Evolutionary conservation across 805 yeast genomes (phyloP), one percentile per base, ranked within the genome.

Genomic region (Kodamaea fukazawae): DNA sequence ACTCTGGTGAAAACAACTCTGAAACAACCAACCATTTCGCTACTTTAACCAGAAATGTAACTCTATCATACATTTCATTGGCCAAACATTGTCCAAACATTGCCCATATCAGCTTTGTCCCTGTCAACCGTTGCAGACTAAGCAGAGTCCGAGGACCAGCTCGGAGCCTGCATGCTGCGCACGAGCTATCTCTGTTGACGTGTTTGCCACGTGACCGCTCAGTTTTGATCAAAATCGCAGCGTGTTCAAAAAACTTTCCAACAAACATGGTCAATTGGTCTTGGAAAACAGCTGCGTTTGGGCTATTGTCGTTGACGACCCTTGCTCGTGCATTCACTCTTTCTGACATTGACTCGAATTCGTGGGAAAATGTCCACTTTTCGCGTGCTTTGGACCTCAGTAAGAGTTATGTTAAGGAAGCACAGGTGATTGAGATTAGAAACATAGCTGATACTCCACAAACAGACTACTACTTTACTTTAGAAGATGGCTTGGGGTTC

Each of bases 381-480:
- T 57, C 64, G 10, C 78, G 86, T 48, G 58, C 71, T 7, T 53
- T 87, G 27, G 96, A 88, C 52, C 71, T 89, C 36, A 55, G 75
- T 22, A 78, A 76, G 47, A 65, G 89, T 2, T 89, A 83, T 57
- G 73, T 79, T 30, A 78, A 76, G 48, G 95, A 84, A 55, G 67
- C 74, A 17, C 63, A 71, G 43, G 60, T 73, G n/a, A 54, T 88
- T 30, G 73, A 67, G 35, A 70, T 79, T 29, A 74, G 62, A 50
- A 91, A 90, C 65, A 61, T 73, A 27, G 88, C 71, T 16, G 41
- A 61, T 3, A 62, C 61, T 28, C 84, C 93, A 6, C 69, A 67
- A 41, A 54, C 58, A 30, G 74, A 65, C 39, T 90, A 88, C 62
- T 73, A 60, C 42, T 69, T 81, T 45, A 75, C 84, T 2, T 43